Base-by-base conservation (phyloP, 2,329 filamentous ascomycete species). In the Cladosporium sp. region DNA sequence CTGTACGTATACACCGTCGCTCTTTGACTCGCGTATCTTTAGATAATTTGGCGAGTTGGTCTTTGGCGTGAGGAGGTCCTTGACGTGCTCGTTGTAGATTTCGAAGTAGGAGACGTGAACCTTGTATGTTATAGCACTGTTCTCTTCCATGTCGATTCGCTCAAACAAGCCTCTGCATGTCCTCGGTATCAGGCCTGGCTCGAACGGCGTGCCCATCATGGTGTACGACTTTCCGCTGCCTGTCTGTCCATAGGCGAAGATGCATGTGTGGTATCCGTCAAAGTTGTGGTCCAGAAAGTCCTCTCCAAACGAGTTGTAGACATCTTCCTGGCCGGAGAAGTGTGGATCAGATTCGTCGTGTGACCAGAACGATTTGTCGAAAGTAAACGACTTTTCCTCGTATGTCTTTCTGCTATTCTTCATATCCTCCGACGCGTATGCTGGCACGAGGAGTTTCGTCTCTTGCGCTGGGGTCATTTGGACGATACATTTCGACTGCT, bases 271-370 rank as follows among this genome's bases (percentile, higher is more conserved):
- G 73, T 99, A 99, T 57, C 93, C 93, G 67, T 96, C 91, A 63
- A 99, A 99, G 73, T 99, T 99, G 78, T 99, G 93, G 70, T 99
- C 93, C 56, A 99, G 80, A 60, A 99, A 97, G 65, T 97, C 93
- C 68, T 96, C 90, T 50, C 93, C 93, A 19, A 99, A 80, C 53
- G 86, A 87, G 64, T 93, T 89, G 76, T 99, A 97, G 50, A 99
- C 86, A 63, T 96, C 88, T 62, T 90, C 88, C 68, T 99, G 93
- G 54, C 86, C 80, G 3, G 93, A 91, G 67, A 96, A 99, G 71
- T 96, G 89, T 27, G 82, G 75, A 65, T 96, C 90, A 20, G 76
- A 69, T 50, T 79, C 79, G 67, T 92, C 75, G 70, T 96, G 90
- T 53, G 92, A 97, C 91, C 93, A 99, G 73, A 97, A 99, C 0